Conservation (phyloP, 2,329 filamentous ascomycete species). For the Trichoderma pleuroti region DNA sequence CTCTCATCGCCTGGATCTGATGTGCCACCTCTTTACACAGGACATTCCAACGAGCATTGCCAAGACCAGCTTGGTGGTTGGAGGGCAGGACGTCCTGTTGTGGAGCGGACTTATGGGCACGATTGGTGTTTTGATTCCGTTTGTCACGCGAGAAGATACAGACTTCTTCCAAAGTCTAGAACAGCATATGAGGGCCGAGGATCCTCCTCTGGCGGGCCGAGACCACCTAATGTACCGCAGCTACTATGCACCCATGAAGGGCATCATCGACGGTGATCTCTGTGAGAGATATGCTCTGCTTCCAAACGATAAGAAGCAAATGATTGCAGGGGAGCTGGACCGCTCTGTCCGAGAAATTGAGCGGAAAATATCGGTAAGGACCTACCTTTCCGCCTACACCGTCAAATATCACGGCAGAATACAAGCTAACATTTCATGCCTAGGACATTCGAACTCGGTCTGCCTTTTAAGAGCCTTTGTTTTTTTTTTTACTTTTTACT, state of each 20-base stretch:
- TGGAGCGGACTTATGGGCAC: constrained; percentile 96
- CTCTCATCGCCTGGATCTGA: constrained; percentile 76
- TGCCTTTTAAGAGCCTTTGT: constrained; percentile 46
- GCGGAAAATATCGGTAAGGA: constrained; percentile 75
- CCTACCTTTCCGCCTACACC: not conserved
- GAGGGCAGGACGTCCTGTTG: constrained; percentile 84
- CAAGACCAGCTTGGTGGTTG: constrained; percentile 85
- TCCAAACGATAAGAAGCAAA: constrained; percentile 84
- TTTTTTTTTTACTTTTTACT: not conserved
- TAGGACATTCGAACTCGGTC: constrained; percentile 58
- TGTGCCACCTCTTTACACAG: constrained; percentile 85
- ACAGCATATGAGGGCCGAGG: constrained; percentile 79
- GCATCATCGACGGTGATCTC: constrained; percentile 92
- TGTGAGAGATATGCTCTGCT: constrained; percentile 88
- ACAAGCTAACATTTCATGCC: not conserved
- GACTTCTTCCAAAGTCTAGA: constrained; percentile 98
- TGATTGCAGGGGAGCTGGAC: constrained; percentile 91
- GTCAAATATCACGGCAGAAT: not conserved
- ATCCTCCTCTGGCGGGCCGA: constrained; percentile 81
- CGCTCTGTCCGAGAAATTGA: constrained; percentile 90
- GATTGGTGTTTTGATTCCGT: constrained; percentile 88
- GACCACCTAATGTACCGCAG: constrained; percentile 95
- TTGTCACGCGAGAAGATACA: constrained; percentile 85
- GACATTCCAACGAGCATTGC: constrained; percentile 89
- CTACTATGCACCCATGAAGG: constrained; percentile 96